Evolutionary conservation across 2,329 filamentous ascomycete genomes (phyloP).

Genomic region (Ceratocystis albifundus): DNA sequence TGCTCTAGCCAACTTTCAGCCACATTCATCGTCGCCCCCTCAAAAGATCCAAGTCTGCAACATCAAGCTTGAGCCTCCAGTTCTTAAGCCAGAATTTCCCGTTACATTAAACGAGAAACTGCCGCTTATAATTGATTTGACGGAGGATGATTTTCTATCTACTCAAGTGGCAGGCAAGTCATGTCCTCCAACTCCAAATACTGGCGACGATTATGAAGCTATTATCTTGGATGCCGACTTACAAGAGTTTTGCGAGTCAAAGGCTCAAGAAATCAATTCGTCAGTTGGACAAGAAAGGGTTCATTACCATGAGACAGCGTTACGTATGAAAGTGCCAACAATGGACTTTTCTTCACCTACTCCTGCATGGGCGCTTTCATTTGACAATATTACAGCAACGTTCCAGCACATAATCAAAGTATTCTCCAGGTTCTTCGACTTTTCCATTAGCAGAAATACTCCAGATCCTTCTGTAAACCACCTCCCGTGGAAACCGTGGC

Average conservation of each 20-base stretch:
- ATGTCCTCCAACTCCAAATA: not conserved
- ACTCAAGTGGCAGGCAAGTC: not conserved
- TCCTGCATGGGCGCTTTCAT: constrained; percentile 26
- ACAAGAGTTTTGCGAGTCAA: constrained; percentile 4
- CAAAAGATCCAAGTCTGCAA: not conserved
- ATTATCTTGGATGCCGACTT: not conserved
- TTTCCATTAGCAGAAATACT: not conserved
- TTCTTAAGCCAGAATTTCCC: not conserved
- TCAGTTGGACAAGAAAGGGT: constrained; percentile 28
- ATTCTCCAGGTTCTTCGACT: not conserved
- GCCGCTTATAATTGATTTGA: constrained; percentile 10
- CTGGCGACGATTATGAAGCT: not conserved
- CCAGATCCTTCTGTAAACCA: not conserved
- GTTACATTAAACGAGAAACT: not conserved
- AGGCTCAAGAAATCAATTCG: not conserved
- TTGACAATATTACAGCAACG: not conserved
- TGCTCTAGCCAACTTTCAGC: not conserved
- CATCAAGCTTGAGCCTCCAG: constrained; percentile 16
- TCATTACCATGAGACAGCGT: constrained; percentile 26
- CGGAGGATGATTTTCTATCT: not conserved
- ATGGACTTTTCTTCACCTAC: constrained; percentile 27
- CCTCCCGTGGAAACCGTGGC: constrained; percentile 16
- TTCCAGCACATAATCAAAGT: not conserved
- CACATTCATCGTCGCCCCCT: not conserved
- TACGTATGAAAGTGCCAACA: constrained; percentile 28